Conservation (phyloP, 192 early-diverging fungal species). For the Backusella psychrophila region DNA sequence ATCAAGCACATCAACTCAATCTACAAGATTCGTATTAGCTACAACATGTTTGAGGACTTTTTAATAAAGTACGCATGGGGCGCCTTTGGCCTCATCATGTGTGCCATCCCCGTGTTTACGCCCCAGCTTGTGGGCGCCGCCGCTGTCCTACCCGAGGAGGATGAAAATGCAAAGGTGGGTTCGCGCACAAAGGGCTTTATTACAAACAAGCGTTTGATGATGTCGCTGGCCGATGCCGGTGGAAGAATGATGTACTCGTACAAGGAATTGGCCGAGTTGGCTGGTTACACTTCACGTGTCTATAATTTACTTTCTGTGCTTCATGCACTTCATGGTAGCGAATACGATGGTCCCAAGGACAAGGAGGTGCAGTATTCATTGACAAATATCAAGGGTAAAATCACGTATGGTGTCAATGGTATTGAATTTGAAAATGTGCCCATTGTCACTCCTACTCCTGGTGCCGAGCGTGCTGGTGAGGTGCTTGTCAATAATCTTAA, state of each 20-base stretch:
- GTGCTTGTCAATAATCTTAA: slow-evolving; percentile 76
- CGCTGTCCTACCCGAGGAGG: slow-evolving; percentile 11
- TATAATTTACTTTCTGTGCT: slow-evolving; percentile 83
- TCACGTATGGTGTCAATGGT: slow-evolving; percentile 57
- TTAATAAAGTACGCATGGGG: slow-evolving; percentile 97
- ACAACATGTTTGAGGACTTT: slow-evolving; percentile 95
- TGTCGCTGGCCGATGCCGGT: slow-evolving; percentile 89
- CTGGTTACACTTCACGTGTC: slow-evolving; percentile 86
- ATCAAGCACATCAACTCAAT: slow-evolving; percentile 86
- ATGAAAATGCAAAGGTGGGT: slow-evolving; percentile 39
- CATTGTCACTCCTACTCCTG: slow-evolving; percentile 83
- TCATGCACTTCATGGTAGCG: slow-evolving; percentile 64
- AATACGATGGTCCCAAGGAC: slow-evolving; percentile 47
- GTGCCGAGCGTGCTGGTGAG: slow-evolving; percentile 64
- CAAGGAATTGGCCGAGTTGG: slow-evolving; percentile 90
- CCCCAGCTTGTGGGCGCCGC: slow-evolving; percentile 44
- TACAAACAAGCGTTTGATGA: slow-evolving; percentile 84
- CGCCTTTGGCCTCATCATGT: slow-evolving; percentile 82
- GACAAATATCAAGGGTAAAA: slow-evolving; percentile 55
- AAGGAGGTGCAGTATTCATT: slow-evolving; percentile 37
- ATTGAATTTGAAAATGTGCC: slow-evolving; percentile 88
- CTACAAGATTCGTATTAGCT: slow-evolving; percentile 83
- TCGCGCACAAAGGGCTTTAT: slow-evolving; percentile 82
- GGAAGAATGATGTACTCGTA: slow-evolving; percentile 97
- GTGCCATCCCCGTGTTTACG: slow-evolving; percentile 87